Evolutionary conservation across 1,284 basidiomycete genomes (phyloP).

Genomic region (Tylopilus orsonianus): DNA sequence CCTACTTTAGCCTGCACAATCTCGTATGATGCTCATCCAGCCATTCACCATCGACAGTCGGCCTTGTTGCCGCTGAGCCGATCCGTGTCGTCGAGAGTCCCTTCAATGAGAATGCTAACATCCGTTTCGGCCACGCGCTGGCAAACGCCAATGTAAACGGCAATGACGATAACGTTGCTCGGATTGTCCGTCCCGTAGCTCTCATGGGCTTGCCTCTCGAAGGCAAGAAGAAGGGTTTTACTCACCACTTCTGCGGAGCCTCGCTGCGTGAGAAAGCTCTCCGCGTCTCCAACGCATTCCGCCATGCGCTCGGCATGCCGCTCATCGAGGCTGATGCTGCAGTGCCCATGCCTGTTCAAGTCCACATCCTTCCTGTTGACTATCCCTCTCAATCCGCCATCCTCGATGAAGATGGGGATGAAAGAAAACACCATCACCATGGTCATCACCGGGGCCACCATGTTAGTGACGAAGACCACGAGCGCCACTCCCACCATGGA

Average conservation of each 20-base stretch:
- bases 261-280: conserved; percentile 37
- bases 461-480: conserved; percentile 18
- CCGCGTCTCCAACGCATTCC: conserved; percentile 31
- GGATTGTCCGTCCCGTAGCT: conserved; percentile 20
- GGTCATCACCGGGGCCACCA: conserved; percentile 10
- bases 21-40: background rate
- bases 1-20: background rate
- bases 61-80: conserved; percentile 30
- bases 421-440: conserved; percentile 18
- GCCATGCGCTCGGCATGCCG: conserved; percentile 34
- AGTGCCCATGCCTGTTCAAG: conserved; percentile 1
- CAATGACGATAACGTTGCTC: conserved; percentile 32
- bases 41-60: conserved; percentile 12
- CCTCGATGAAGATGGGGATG: conserved; percentile 6
- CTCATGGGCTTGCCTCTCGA: conserved; percentile 5
- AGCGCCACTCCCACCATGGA: conserved; percentile 21
- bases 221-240: conserved; percentile 13
- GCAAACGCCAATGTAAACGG: conserved; percentile 36
- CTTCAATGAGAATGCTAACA: conserved; percentile 33
- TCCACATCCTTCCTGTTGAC: conserved; percentile 22
- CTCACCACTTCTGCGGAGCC: conserved; percentile 28
- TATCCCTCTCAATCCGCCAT: conserved; percentile 10
- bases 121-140: conserved; percentile 32
- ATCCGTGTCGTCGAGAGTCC: conserved; percentile 22
- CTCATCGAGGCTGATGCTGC: conserved; percentile 21